Evolutionary conservation across 306 rosid species (phyloP), one percentile per base, ranked within the genome.

Genomic region (Oxytropis ochrocephala): DNA sequence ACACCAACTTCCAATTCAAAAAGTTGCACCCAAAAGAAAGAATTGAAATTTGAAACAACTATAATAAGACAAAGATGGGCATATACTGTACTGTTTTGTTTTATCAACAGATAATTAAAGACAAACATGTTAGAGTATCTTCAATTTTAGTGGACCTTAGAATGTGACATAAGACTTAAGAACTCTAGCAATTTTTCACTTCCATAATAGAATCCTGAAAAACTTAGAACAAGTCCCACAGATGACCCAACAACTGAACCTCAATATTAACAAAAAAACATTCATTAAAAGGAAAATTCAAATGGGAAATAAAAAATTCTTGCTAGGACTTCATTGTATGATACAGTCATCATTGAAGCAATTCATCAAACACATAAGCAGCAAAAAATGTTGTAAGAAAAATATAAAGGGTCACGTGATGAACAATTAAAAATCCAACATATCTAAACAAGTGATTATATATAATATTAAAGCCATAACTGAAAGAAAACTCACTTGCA

Each of bases 401-500:
- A 49, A 12, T 47, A 41, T 11, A 0, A 47, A 4, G n/a, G 30
- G 61, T n/a, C 33, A 52, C 3, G 16, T 18, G 13, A 35, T 30
- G 43, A 61, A 21, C 51, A 33, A 3, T 33, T 33, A 33, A 38
- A 38, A 38, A 38, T 8, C 8, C 38, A 5, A 33, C 38, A 33
- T 5, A 33, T 33, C 38, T 5, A 33, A 33, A 33, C 8, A 8
- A 33, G 2, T 41, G 13, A 41, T 44, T 5, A 13, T 2, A 42
- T 6, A 19, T 48, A 63, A 53, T n/a, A 82, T 52, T 55, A 50
- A 16, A 55, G 61, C 17, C 14, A 53, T 16, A 11, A 42, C 16
- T 11, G 58, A 67, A 52, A 75, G 74, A 82, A 79, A 50, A 78
- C 73, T 82, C 65, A 82, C 83, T 72, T 82, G 86, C 49, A 88